A percentile compares a stretch with the other conserved stretches of the same genome.
These are phyloP conservation scores for Knoxdaviesia capensis DNA, from an alignment of 2,329 filamentous ascomycete genomes.

Conservation along the genomic window DNA sequence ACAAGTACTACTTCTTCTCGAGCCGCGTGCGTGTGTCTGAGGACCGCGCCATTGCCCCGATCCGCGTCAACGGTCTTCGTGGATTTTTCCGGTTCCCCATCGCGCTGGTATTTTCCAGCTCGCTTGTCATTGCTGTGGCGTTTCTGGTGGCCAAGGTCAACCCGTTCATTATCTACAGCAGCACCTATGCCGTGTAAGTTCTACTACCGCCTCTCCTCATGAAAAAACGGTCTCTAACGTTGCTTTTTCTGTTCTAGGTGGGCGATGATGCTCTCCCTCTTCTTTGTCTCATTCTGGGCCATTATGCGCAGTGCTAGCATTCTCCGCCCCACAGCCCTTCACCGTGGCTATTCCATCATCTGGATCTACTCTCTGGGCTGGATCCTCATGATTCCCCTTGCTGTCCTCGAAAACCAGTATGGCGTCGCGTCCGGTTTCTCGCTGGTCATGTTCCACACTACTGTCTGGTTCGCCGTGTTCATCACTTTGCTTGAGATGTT, in stretches of 20 bases:
- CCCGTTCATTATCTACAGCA: constrained; percentile 79
- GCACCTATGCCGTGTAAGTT: constrained; percentile 52
- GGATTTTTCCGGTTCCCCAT: constrained; percentile 75
- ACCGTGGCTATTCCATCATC: constrained; percentile 58
- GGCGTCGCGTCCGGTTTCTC: constrained; percentile 61
- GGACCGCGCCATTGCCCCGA: constrained; percentile 36
- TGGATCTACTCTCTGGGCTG: constrained; percentile 72
- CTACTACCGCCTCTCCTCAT: too few relatives aligned
- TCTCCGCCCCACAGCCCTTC: constrained; percentile 67
- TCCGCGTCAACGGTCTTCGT: constrained; percentile 53
- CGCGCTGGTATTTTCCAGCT: constrained; percentile 46
- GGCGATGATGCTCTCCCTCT: constrained; percentile 69
- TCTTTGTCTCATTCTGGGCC: constrained; percentile 68
- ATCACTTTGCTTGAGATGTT: constrained; percentile 69
- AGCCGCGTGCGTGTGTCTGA: constrained; percentile 33
- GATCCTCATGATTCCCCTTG: constrained; percentile 48
- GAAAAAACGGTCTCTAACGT: background rate
- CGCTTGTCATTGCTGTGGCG: constrained; percentile 49
- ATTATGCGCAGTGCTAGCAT: constrained; percentile 60
- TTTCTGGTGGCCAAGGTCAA: constrained; percentile 68
- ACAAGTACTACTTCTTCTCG: constrained; percentile 81
- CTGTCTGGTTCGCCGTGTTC: constrained; percentile 52
- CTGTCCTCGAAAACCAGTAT: constrained; percentile 57
- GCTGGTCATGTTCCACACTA: constrained; percentile 59
- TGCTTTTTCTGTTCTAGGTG: constrained; percentile 25